Base-by-base conservation (phyloP, 805 yeast genomes). In the Spathaspora sp. region DNA sequence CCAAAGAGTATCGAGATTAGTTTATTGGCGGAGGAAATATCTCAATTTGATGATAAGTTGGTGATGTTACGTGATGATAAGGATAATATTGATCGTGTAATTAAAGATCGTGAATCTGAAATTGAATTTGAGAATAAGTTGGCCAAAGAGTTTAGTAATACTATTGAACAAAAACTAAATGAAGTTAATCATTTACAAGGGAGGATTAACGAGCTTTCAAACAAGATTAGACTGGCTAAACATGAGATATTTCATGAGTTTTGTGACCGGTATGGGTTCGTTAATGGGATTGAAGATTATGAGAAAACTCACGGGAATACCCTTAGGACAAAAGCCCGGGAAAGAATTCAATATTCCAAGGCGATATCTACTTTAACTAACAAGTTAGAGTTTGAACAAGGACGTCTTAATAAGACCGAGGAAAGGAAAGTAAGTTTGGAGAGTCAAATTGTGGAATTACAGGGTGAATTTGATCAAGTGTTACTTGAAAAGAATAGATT, bases 301-400 rank as follows among this genome's bases (percentile, higher is more conserved):
- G 97, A 91, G 63, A 72, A 71, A 44, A 72, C 80, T 11, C 87
- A 85, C 50, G 92, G 93, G 5, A 71, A 80, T 4, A 67, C 78
- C 3, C 60, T 80, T 47, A 73, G 87, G 60, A 74, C 75, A 31
- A 80, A 81, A 49, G 74, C 84, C 1, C 82, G 80, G 53, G 89
- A 86, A 60, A 72, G 83, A 44, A 75, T 87, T 1, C 82, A 82
- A 55, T 79, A 80, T 52, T 71, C 80, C 42, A 83, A 82, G 53
- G 87, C 87, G 50, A 78, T 86, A 16, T 67, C 85, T 14, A 77
- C 81, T 7, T 66, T 89, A 42, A 75, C 82, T 32, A 86, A 79
- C 52, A 86, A 86, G 58, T 59, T 86, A 16, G 71, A 72, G 10
- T 87, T 89, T 64, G 96, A 89, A 62, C 65, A 59, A 8, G 88